Percentiles rank a stretch among this genome's conserved stretches.
phyloP scores from a whole-genome alignment of 2,329 filamentous ascomycete species.

The Cercospora sesami region DNA sequence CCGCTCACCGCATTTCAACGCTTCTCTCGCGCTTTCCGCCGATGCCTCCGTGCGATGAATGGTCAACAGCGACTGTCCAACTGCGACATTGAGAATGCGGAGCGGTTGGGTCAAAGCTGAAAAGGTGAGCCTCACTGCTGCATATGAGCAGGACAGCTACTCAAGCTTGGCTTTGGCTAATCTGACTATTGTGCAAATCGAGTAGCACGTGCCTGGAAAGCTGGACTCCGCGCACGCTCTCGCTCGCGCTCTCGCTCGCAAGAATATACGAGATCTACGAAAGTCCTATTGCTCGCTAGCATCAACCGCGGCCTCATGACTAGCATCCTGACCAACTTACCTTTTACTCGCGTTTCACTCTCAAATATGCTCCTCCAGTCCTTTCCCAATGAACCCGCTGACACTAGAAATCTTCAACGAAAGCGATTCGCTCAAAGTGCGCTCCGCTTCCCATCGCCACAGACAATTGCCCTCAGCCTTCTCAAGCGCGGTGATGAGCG shows the following conservation, averaged over 20 bases:
- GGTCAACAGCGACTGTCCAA: neutral
- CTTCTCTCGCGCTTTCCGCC: neutral
- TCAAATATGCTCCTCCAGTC: slow-evolving; percentile 12
- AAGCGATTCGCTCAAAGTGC: slow-evolving; percentile 34
- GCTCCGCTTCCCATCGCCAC: slow-evolving; percentile 41
- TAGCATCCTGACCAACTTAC: no score
- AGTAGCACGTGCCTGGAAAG: no score
- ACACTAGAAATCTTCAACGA: slow-evolving; percentile 21
- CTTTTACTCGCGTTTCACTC: neutral
- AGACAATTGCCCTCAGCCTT: slow-evolving; percentile 37
- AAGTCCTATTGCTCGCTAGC: neutral
- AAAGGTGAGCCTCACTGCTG: slow-evolving; percentile 31
- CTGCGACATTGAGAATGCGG: neutral
- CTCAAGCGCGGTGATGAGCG: slow-evolving; percentile 31
- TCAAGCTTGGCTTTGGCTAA: slow-evolving; percentile 33
- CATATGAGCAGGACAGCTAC: slow-evolving; percentile 18
- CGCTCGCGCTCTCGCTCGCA: no score
- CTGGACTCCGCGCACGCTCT: no score
- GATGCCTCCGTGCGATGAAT: neutral
- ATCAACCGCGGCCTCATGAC: neutral
- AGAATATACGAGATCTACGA: neutral
- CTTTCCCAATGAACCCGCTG: slow-evolving; percentile 1
- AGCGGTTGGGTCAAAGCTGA: slow-evolving; percentile 11
- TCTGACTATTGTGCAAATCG: slow-evolving; percentile 15
- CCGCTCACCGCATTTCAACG: neutral